Percentiles rank a stretch among this genome's conserved stretches.
Evolutionary conservation across 2,329 filamentous ascomycete genomes (phyloP).

Genomic region (Fusarium sp.): DNA sequence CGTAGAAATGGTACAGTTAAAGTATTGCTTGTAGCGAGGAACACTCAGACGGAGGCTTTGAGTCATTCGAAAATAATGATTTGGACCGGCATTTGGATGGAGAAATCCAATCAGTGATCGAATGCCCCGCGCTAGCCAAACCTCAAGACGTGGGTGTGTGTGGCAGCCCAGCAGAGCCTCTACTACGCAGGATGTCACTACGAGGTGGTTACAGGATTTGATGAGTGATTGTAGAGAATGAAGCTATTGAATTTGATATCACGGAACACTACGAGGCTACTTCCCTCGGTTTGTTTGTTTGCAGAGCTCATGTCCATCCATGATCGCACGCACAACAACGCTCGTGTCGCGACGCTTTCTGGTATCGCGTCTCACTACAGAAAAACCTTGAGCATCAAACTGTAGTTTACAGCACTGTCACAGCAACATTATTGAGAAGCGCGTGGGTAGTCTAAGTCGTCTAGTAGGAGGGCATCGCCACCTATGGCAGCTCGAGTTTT

Average conservation of each 20-base stretch:
- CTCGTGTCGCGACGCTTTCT: background rate
- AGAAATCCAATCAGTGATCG: slow-evolving; percentile 25
- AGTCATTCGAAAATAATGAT: slow-evolving; percentile 52
- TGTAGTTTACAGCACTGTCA: background rate
- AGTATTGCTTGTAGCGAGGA: slow-evolving; percentile 21
- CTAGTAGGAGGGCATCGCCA: background rate
- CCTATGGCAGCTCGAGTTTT: background rate
- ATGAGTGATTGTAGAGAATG: background rate
- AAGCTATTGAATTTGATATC: background rate
- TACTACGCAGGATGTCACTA: slow-evolving; percentile 3
- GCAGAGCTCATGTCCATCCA: background rate
- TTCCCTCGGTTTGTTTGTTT: background rate
- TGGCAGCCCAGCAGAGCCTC: slow-evolving; percentile 33
- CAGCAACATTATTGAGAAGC: too few species aligned
- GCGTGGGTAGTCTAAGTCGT: background rate
- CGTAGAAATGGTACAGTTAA: slow-evolving; percentile 1
- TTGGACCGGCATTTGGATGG: slow-evolving; percentile 41
- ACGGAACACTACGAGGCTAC: background rate
- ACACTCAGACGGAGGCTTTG: slow-evolving; percentile 43
- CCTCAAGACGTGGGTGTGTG: slow-evolving; percentile 4
- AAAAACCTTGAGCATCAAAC: background rate
- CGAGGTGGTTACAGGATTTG: background rate
- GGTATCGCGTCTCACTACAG: background rate
- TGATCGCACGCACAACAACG: background rate
- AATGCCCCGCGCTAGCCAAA: slow-evolving; percentile 53